Evolutionary conservation across 78 protist species (phyloP), one percentile per base, ranked within the genome.

Genomic region (Acrasis kona): DNA sequence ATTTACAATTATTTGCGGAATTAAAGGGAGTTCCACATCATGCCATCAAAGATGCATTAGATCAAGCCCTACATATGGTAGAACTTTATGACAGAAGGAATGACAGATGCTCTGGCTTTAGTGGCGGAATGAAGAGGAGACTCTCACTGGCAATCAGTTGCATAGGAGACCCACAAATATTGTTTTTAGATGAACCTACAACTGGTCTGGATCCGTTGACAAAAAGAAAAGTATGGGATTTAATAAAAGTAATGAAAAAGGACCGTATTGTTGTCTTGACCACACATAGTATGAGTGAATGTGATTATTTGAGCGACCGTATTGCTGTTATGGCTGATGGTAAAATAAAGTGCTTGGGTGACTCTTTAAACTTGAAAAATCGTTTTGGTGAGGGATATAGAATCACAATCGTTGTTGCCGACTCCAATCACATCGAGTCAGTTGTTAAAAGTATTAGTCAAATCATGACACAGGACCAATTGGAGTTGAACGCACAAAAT

Each of bases 261-360:
- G 39, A 57, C 28, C n/a, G 70, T 2, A 32, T 77, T 4, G 57
- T 78, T 38, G 3, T 69, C 27, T 76, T 85, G 28, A 85, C 89
- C n/a, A 81, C 87, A 73, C 89, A 85, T 29, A 58, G 81, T 2
- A 40, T 85, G 85, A 84, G 78, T 40, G 89, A 85, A 32, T 71
- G 76, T 9, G 89, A 85, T 42, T 73, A 70, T 28, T 28, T 85
- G 66, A 42, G 73, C 37, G 5, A 81, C 27, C 79, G 79, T 31
- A 84, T 96, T 39, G 84, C 85, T 65, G 89, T 96, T 75, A 93
- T 96, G 87, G 34, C 84, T 31, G 42, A 65, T 31, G 96, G 95
- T 40, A 4, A 65, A 37, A 41, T 89, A 27, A 31, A 35, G 29
- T 69, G 81, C 58, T 7, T 82, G 39, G 98, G 96, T 32, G 64